Conservation (phyloP, 495 filamentous ascomycete genomes). For the Penicillium subrubescens region DNA sequence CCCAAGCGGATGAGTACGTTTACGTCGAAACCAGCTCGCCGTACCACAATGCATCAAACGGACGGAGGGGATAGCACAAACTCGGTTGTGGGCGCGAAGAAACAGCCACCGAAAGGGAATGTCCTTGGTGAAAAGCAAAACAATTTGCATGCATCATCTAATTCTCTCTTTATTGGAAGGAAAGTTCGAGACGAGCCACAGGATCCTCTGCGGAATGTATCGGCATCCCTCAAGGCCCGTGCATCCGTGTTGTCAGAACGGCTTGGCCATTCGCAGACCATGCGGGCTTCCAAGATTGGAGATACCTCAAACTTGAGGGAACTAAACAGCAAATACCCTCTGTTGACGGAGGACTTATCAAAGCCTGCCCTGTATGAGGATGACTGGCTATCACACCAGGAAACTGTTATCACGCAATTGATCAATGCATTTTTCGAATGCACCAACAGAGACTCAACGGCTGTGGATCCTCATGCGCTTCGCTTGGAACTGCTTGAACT, state of each 20-base stretch:
- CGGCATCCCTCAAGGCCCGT: slow-evolving; percentile 13
- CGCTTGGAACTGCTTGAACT: slow-evolving; percentile 49
- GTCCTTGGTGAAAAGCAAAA: slow-evolving; percentile 15
- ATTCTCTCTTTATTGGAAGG: background rate
- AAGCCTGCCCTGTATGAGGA: slow-evolving; percentile 65
- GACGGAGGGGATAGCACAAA: slow-evolving; percentile 10
- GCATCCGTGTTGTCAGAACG: slow-evolving; percentile 15
- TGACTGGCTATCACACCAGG: slow-evolving; percentile 65
- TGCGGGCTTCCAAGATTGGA: slow-evolving; percentile 20
- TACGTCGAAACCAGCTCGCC: background rate
- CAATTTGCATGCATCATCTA: slow-evolving; percentile 13
- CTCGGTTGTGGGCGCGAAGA: slow-evolving; percentile 4
- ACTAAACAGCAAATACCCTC: slow-evolving; percentile 48
- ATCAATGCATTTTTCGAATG: slow-evolving; percentile 58
- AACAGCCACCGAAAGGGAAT: background rate
- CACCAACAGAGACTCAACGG: slow-evolving; percentile 16
- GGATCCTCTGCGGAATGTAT: slow-evolving; percentile 3
- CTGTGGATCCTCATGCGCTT: slow-evolving; percentile 35
- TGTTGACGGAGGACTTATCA: slow-evolving; percentile 56
- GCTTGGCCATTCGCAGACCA: slow-evolving; percentile 25
- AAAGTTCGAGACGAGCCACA: background rate
- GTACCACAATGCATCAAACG: slow-evolving; percentile 6
- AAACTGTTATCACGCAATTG: slow-evolving; percentile 62
- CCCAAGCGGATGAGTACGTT: slow-evolving; percentile 1
- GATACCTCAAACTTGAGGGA: slow-evolving; percentile 14